A percentile compares a stretch with the other conserved stretches of the same genome.
phyloP scores from a whole-genome alignment of 2,329 filamentous ascomycete species.

The Penicillium thymicola region DNA sequence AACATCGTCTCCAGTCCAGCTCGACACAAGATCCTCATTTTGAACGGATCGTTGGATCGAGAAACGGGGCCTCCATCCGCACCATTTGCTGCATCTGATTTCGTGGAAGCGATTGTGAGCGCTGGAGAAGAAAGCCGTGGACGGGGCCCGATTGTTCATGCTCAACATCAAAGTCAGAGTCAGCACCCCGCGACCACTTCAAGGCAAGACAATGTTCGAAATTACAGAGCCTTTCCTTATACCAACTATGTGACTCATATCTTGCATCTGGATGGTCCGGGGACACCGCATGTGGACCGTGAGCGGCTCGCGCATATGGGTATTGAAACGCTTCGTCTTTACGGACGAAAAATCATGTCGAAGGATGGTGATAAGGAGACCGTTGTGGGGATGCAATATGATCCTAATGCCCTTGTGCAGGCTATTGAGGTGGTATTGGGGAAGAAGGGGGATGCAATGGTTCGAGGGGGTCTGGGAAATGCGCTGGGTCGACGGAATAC shows the following conservation, averaged over 20 bases:
- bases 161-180: constrained; percentile 1
- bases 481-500: constrained; percentile 60
- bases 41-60: constrained; percentile 80
- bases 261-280: constrained; percentile 70
- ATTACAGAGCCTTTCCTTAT: constrained; percentile 47
- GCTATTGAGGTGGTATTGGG: constrained; percentile 76
- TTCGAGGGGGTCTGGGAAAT: constrained; percentile 34
- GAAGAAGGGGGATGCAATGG: constrained; percentile 54
- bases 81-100: constrained; percentile 73
- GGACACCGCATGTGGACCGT: constrained; percentile 67
- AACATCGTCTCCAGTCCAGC: constrained; percentile 53
- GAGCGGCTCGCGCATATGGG: constrained; percentile 62
- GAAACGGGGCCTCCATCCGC: constrained; percentile 71
- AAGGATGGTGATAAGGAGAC: constrained; percentile 47
- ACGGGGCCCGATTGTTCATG: constrained; percentile 21
- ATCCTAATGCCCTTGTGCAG: constrained; percentile 69
- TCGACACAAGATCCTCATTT: constrained; percentile 72
- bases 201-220: constrained; percentile 10
- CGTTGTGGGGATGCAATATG: constrained; percentile 63
- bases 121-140: constrained; percentile 69
- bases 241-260: constrained; percentile 76
- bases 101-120: constrained; percentile 73
- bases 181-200: constrained; percentile 4
- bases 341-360: constrained; percentile 59
- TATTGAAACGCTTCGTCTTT: constrained; percentile 73